Evolutionary conservation across 352 stramenopile genomes (phyloP), one percentile per base, ranked within the genome.

Genomic region (Aphanomyces cochlioides): DNA sequence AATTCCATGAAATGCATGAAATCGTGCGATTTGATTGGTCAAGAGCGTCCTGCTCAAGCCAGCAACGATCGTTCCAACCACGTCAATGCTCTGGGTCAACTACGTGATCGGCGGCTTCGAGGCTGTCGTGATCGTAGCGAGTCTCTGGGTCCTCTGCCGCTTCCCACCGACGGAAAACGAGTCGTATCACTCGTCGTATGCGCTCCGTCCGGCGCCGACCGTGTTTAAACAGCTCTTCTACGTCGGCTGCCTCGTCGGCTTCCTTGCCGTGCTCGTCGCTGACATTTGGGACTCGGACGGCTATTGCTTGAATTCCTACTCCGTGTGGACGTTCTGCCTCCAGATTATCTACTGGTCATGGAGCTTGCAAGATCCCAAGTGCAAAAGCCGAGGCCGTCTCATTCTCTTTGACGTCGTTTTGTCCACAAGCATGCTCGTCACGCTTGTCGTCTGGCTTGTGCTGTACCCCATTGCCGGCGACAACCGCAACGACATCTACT

Each of bases 241-340:
- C 15, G 64, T 53, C 19, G 15, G n/a, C 39, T 70, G 64, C 50
- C 47, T 75, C 15, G 74, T 57, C 3, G 90, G 90, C 67, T 94
- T 88, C 69, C 45, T 81, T 0, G 36, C 81, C 47, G 69, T 92
- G 39, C 82, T 90, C 67, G 36, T 81, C 19, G 84, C 79, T 73
- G 81, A 94, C 67, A 45, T 90, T 5, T 81, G 79, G 47, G 79
- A 82, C 47, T 83, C 86, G 15, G 39, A 60, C 13, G 72, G 71
- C 37, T 72, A 70, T 37, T 90, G 86, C 58, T 66, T 94, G 58
- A 73, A 73, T 58, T 90, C 90, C 67, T 94, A 92, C 75, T 90
- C 86, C 47, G 90, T 82, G 15, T 94, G 86, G 86, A 92, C 91
- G 67, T 92, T 94, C 48, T 79, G 87, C 13, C 72, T 80, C 1